A percentile compares a stretch with the other conserved stretches of the same genome.
These are phyloP conservation scores for Verticillium albo-atrum DNA, from an alignment of 2,329 filamentous ascomycete species.

Conservation along the genomic window DNA sequence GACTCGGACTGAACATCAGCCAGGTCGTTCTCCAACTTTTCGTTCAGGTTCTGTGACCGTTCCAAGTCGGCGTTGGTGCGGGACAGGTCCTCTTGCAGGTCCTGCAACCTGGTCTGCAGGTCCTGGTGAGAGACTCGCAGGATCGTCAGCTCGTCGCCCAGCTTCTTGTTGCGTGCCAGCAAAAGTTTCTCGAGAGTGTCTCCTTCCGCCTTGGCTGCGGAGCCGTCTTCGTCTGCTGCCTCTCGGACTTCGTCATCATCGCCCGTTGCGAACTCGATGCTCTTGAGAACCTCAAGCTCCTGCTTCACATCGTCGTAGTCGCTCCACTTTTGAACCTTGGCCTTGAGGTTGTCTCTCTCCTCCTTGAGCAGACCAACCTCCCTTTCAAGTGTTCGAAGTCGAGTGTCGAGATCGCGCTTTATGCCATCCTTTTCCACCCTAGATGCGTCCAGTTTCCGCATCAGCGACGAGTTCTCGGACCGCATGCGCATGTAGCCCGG, in stretches of 20 bases:
- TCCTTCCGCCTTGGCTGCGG: slow-evolving; percentile 54
- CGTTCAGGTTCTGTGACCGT: slow-evolving; percentile 76
- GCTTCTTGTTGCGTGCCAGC: slow-evolving; percentile 90
- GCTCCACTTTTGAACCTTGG: slow-evolving; percentile 80
- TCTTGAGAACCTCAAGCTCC: slow-evolving; percentile 93
- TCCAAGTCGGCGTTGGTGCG: slow-evolving; percentile 82
- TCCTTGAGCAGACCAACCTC: slow-evolving; percentile 69
- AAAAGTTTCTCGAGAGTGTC: slow-evolving; percentile 89
- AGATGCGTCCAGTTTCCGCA: slow-evolving; percentile 80
- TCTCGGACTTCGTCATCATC: slow-evolving; percentile 56
- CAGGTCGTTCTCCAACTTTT: slow-evolving; percentile 88
- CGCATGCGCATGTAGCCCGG: slow-evolving; percentile 82
- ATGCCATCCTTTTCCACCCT: slow-evolving; percentile 80
- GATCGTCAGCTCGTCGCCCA: slow-evolving; percentile 88
- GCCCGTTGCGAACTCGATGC: slow-evolving; percentile 92
- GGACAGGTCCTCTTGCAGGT: slow-evolving; percentile 78
- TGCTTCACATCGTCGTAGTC: slow-evolving; percentile 97
- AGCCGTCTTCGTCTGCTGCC: slow-evolving; percentile 38
- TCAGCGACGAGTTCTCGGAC: slow-evolving; percentile 87
- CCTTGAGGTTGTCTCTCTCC: slow-evolving; percentile 75
- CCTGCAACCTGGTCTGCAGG: slow-evolving; percentile 73
- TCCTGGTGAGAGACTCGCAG: slow-evolving; percentile 93
- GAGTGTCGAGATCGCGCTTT: slow-evolving; percentile 71
- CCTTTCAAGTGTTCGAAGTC: slow-evolving; percentile 73
- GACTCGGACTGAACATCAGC: slow-evolving; percentile 82